Conservation (phyloP, 2,329 filamentous ascomycete genomes). For the Hypoxylon sp. region DNA sequence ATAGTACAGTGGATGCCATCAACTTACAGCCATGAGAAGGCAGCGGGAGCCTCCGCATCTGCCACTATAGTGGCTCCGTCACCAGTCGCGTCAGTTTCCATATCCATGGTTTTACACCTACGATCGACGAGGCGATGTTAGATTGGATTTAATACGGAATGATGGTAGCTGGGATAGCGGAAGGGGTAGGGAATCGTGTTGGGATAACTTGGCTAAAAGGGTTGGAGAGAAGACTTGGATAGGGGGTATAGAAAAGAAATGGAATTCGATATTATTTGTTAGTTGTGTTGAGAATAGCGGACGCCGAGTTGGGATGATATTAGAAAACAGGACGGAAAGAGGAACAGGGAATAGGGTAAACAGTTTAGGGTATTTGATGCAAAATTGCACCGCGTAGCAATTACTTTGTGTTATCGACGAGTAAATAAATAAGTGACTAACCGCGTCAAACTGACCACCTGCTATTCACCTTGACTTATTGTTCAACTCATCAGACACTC, state of each 20-base stretch:
- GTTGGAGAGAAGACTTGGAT: neutral
- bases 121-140: constrained; percentile 9
- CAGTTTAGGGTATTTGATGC: neutral
- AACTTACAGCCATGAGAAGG: constrained; percentile 44
- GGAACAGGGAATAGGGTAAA: neutral
- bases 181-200: neutral
- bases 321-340: neutral
- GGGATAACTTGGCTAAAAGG: neutral
- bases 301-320: neutral
- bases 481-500: constrained; percentile 33
- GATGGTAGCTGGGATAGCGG: neutral
- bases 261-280: neutral
- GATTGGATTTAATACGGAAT: neutral
- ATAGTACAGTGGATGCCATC: neutral
- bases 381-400: constrained; percentile 3
- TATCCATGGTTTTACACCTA: constrained; percentile 27
- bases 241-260: neutral
- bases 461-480: constrained; percentile 15
- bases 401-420: neutral
- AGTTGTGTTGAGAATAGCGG: neutral
- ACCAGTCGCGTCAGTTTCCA: constrained; percentile 14
- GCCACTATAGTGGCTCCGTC: neutral
- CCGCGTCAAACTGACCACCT: constrained; percentile 3
- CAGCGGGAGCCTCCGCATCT: constrained; percentile 2
- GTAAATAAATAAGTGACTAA: neutral